Evolutionary conservation across 306 rosid species (phyloP).

Genomic region (Pueraria montana): DNA sequence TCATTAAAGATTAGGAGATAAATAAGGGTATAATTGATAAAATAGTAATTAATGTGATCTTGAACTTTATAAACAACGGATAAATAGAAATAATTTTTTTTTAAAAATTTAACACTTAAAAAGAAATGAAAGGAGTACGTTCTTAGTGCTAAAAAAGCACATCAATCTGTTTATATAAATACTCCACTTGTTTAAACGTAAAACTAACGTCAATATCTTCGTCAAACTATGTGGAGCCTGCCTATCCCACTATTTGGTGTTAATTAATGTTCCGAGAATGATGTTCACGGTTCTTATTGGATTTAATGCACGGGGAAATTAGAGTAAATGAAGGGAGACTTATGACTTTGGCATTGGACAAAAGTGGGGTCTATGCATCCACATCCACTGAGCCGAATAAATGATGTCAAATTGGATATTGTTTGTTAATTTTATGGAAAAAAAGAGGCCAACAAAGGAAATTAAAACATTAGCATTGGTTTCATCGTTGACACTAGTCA

Average conservation of each 20-base stretch:
- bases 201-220: conserved; percentile 25
- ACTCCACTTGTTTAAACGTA: conserved; percentile 37
- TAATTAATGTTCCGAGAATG: conserved; percentile 30
- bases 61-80: too few relatives aligned
- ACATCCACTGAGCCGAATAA: conserved; percentile 7
- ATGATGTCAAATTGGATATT: conserved; percentile 37
- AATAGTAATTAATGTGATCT: too few relatives aligned
- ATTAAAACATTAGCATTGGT: conserved; percentile 7
- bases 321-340: background rate
- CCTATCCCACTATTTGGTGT: conserved; percentile 33
- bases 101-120: too few relatives aligned
- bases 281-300: conserved; percentile 28
- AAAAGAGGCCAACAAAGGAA: background rate
- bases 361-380: conserved; percentile 39
- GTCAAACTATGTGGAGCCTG: conserved; percentile 41
- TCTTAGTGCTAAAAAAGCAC: conserved; percentile 14
- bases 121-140: background rate
- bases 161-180: background rate
- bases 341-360: conserved; percentile 7
- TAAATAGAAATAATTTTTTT: too few relatives aligned
- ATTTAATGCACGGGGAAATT: background rate
- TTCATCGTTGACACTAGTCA: background rate
- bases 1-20: too few relatives aligned
- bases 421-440: conserved; percentile 17
- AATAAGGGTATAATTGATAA: too few relatives aligned